Evolutionary conservation across 108 stramenopile genomes (phyloP), one percentile per base, ranked within the genome.

Genomic region (Skeletonema potamos): DNA sequence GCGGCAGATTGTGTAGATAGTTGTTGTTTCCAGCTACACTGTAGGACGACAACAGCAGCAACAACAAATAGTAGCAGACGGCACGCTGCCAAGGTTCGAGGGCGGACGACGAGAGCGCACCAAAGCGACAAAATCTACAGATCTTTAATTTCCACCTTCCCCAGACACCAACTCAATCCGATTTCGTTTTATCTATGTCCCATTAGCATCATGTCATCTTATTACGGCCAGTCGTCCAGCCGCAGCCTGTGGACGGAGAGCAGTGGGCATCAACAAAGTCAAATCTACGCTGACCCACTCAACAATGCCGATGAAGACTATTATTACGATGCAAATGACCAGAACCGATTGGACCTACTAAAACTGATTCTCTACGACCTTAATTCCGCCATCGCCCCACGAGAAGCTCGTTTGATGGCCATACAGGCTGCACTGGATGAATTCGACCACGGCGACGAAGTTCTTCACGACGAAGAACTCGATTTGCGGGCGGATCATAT

Each of bases 401-500:
- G 74, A 17, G 70, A 81, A 27, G 26, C 56, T n/a, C 83, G 83
- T 24, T 37, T 81, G 10, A 37, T 72, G 57, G 84, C 84, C 32
- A 77, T 84, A 12, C 72, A 51, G 48, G 29, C 77, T 9, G 84
- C 84, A 20, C 39, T 84, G n/a, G 75, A 76, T 8, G 76, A 78
- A 73, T 84, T 84, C 48, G 84, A 78, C 39, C 84, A 84, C 34
- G 57, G 74, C 59, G 70, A 84, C 32, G 70, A 78, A 18, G 13
- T 37, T 15, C 54, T 68, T 20, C 84, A 84, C 36, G 81, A 84
- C 29, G 84, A 84, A 46, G 84, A 84, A 58, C 30, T 84, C 13
- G 84, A 84, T 30, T 41, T 84, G 30, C 76, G 77, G 2, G 81
- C 81, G 20, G 81, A 82, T 66, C 76, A 80, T 13, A 78, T 84